Evolutionary conservation across 2,329 filamentous ascomycete genomes (phyloP).

Genomic region (Ceratocystis ficicola): DNA sequence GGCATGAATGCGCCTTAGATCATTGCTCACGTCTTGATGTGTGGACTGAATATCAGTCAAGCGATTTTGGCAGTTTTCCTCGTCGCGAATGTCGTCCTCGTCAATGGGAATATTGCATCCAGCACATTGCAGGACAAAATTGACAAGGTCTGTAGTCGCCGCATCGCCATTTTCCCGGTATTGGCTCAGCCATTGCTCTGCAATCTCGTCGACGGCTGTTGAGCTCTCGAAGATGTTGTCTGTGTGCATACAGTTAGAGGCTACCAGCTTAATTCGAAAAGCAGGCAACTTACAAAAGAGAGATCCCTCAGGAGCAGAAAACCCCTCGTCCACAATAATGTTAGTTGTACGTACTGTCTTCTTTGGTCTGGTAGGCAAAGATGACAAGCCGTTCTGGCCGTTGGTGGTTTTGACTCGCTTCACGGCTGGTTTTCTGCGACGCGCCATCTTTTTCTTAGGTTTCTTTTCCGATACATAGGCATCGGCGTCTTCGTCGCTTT

Average conservation of each 20-base stretch:
- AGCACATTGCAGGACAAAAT: conserved; percentile 56
- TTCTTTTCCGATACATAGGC: conserved; percentile 29
- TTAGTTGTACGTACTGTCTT: conserved; percentile 43
- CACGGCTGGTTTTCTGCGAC: conserved; percentile 42
- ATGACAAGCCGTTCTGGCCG: conserved; percentile 34
- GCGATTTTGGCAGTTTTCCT: conserved; percentile 70
- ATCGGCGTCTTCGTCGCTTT: conserved; percentile 33
- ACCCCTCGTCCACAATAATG: conserved; percentile 23
- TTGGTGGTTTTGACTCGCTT: conserved; percentile 53
- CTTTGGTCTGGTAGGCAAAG: conserved; percentile 43
- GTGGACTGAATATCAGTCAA: conserved; percentile 77
- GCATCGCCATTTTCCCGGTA: conserved; percentile 43
- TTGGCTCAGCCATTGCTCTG: conserved; percentile 47
- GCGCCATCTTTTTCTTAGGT: conserved; percentile 31
- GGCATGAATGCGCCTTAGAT: neutral
- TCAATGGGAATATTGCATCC: conserved; percentile 72
- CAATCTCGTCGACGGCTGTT: conserved; percentile 43
- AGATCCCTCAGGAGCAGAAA: conserved; percentile 18
- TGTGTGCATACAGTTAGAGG: conserved; percentile 27
- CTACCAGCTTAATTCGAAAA: neutral
- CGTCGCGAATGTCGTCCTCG: conserved; percentile 73
- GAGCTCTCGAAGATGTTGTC: conserved; percentile 53
- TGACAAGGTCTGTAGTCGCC: conserved; percentile 51
- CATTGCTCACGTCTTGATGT: conserved; percentile 57
- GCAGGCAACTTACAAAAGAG: conserved; percentile 24